Conservation (phyloP, 495 filamentous ascomycete species). For the Cairneyella variabilis region DNA sequence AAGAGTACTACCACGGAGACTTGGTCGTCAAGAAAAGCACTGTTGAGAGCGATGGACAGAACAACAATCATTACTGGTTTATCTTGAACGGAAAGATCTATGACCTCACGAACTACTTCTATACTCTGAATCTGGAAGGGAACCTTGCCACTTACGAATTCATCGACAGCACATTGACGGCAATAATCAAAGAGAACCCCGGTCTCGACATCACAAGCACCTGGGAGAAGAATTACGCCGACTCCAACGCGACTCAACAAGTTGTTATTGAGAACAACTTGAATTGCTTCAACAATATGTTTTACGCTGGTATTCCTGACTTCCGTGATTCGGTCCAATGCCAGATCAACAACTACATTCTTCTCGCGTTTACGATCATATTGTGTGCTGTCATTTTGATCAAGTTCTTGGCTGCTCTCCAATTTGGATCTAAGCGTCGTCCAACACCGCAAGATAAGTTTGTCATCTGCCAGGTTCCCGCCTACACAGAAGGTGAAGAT, state of each 20-base stretch:
- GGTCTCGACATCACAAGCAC: slow-evolving; percentile 70
- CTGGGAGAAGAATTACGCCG: slow-evolving; percentile 46
- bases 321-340: slow-evolving; percentile 75
- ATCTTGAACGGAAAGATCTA: slow-evolving; percentile 72
- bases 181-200: slow-evolving; percentile 66
- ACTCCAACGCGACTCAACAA: slow-evolving; percentile 35
- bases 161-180: slow-evolving; percentile 58
- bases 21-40: slow-evolving; percentile 58
- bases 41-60: slow-evolving; percentile 61
- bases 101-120: slow-evolving; percentile 88
- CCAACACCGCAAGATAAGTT: slow-evolving; percentile 95
- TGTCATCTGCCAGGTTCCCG: slow-evolving; percentile 95
- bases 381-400: slow-evolving; percentile 73
- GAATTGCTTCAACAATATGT: slow-evolving; percentile 78
- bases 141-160: slow-evolving; percentile 52
- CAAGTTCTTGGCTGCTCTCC: slow-evolving; percentile 93
- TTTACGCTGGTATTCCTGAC: slow-evolving; percentile 79
- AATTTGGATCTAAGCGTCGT: slow-evolving; percentile 87
- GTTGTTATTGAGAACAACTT: slow-evolving; percentile 51
- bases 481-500: slow-evolving; percentile 97
- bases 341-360: slow-evolving; percentile 87
- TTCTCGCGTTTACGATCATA: slow-evolving; percentile 80
- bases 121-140: slow-evolving; percentile 52
- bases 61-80: slow-evolving; percentile 71
- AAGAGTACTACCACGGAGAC: slow-evolving; percentile 81